These are phyloP conservation scores for Saccharomycopsis malanga DNA, from an alignment of 805 yeast species.

Conservation along the genomic window DNA sequence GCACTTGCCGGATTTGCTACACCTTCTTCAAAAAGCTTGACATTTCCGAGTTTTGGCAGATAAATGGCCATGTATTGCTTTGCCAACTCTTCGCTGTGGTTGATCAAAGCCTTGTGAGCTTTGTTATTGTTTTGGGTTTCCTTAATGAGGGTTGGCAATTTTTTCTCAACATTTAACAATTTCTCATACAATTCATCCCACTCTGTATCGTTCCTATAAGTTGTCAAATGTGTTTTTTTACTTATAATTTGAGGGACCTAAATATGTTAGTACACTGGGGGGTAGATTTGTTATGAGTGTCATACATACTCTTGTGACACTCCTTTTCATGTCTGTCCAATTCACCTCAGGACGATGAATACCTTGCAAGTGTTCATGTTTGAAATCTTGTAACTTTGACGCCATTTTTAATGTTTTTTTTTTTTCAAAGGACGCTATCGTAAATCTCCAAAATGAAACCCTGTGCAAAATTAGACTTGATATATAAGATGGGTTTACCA, in stretches of 20 bases:
- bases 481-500: no score
- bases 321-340: slow-evolving; percentile 16
- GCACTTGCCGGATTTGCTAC: background rate
- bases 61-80: slow-evolving; percentile 10
- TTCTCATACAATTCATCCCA: slow-evolving; percentile 6
- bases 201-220: slow-evolving; percentile 12
- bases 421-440: no score
- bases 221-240: slow-evolving; percentile 16
- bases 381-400: slow-evolving; percentile 12
- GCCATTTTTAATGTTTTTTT: slow-evolving; percentile 3
- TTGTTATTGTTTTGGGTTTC: slow-evolving; percentile 12
- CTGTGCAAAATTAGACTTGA: no score
- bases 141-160: slow-evolving; percentile 5
- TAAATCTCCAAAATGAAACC: no score
- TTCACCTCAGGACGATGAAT: slow-evolving; percentile 18
- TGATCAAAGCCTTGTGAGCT: slow-evolving; percentile 8
- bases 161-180: slow-evolving; percentile 6
- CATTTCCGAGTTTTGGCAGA: slow-evolving; percentile 5
- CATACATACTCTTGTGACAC: slow-evolving; percentile 17
- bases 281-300: no score
- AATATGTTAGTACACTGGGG: no score
- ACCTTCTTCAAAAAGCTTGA: slow-evolving; percentile 1
- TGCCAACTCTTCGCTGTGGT: slow-evolving; percentile 15
- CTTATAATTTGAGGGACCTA: slow-evolving; percentile 19
- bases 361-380: slow-evolving; percentile 14